phyloP scores from a whole-genome alignment of 305 asterid genomes.

The Ruellia speciosa region DNA sequence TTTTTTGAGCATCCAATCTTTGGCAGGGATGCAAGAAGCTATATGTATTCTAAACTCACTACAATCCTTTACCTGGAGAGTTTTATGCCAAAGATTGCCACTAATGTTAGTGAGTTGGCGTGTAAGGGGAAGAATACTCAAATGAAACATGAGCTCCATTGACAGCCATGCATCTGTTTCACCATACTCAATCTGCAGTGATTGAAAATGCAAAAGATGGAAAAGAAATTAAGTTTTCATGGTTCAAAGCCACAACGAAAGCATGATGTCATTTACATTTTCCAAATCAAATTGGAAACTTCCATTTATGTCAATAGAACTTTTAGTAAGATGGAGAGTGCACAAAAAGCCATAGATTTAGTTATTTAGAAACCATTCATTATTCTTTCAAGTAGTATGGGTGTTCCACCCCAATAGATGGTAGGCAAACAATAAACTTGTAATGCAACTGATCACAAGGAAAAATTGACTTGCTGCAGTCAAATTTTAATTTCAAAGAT shows the following conservation, averaged over 20 bases:
- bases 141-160: conserved; percentile 95
- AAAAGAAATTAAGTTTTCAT: neutral
- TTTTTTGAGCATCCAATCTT: conserved; percentile 19
- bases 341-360: neutral
- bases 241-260: neutral
- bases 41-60: conserved; percentile 16
- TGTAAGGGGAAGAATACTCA: conserved; percentile 92
- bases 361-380: neutral
- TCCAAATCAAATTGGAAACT: neutral
- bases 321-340: neutral
- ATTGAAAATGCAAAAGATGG: conserved; percentile 17
- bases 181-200: conserved; percentile 74
- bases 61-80: conserved; percentile 64
- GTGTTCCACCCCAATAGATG: conserved; percentile 7
- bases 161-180: conserved; percentile 99
- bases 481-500: conserved; percentile 1
- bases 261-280: neutral
- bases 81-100: conserved; percentile 98
- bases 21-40: conserved; percentile 10
- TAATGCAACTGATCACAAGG: neutral
- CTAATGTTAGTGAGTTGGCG: conserved; percentile 89
- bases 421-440: neutral
- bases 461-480: neutral
- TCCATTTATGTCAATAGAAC: neutral
- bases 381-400: neutral